Percentiles rank a stretch among this genome's conserved stretches.
phyloP scores from a whole-genome alignment of 495 filamentous ascomycete species.

The Daldinia grandis region DNA sequence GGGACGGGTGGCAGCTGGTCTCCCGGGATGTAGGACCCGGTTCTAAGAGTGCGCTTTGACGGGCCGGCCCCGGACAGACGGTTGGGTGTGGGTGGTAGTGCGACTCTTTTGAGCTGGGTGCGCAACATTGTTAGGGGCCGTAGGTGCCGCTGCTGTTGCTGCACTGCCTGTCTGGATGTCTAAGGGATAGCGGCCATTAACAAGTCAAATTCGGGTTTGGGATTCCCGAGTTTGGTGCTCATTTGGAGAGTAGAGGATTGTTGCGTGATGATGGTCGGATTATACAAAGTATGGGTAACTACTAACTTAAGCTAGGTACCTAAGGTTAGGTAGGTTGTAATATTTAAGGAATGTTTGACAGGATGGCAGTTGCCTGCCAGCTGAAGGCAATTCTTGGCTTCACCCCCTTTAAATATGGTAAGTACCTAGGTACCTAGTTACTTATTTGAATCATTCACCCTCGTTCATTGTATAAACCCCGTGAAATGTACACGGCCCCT shows the following conservation, averaged over 20 bases:
- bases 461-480: background rate
- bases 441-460: too few relatives aligned
- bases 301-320: too few relatives aligned
- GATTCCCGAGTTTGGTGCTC: background rate
- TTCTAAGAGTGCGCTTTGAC: constrained; percentile 8
- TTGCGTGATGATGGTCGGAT: constrained; percentile 4
- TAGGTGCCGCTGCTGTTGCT: too few relatives aligned
- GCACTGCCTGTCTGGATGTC: constrained; percentile 3
- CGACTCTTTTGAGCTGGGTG: constrained; percentile 19
- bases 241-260: constrained; percentile 4
- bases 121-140: constrained; percentile 25
- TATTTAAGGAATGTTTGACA: background rate
- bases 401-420: background rate
- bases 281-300: background rate
- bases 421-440: too few relatives aligned
- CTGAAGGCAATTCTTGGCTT: background rate
- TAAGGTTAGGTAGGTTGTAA: background rate
- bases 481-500: too few relatives aligned
- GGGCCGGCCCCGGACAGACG: constrained; percentile 1
- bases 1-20: constrained; percentile 16
- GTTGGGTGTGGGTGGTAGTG: constrained; percentile 4
- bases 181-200: constrained; percentile 16
- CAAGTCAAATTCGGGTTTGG: background rate
- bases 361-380: background rate
- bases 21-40: background rate